Base-by-base conservation (phyloP, 139 green algal genomes). In the Chlorella sp. region DNA sequence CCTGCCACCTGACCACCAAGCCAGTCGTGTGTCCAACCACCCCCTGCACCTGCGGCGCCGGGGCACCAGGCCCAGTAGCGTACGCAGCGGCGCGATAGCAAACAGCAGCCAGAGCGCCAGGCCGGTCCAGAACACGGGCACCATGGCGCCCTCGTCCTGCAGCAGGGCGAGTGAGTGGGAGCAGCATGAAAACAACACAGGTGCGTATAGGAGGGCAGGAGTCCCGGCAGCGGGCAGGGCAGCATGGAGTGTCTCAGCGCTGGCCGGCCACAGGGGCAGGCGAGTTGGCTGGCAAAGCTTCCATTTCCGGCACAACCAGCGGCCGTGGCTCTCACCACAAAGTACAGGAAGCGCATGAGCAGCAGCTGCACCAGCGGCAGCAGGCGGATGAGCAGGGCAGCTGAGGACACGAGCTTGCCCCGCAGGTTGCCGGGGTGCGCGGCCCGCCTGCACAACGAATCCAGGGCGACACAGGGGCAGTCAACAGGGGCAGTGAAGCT, bases 351-450 rank as follows among this genome's bases (percentile, higher is more conserved):
- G 73, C 87, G 83, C 81, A 93, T 90, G 70, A 93, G 78, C 65
- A 93, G 75, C 47, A 93, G 86, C 86, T 93, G 90, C 17, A 89
- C 84, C 16, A 93, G 71, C 11, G 90, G 90, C 72, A 93, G 83
- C 78, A 91, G 73, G 39, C 88, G 79, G 63, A 93, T 63, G 73
- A 93, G 36, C 17, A 87, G 85, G 39, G 67, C 67, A 12, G 70
- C 72, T 39, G 64, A 67, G 28, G 70, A 73, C n/a, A 87, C 85
- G 26, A 88, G 83, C 74, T 85, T 75, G n/a, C 86, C 88, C 13
- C 64, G 57, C 76, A 91, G 47, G 65, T 90, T 81, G 69, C 72
- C 78, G 1, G 91, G 91, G 67, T 87, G 80, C 21, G 86, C 76
- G 36, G 71, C 64, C 6, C 79, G 82, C 32, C 76, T 82, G 76